These are phyloP conservation scores for Lactifluus rugatus DNA, from an alignment of 768 basidiomycete genomes.

Conservation along the genomic window DNA sequence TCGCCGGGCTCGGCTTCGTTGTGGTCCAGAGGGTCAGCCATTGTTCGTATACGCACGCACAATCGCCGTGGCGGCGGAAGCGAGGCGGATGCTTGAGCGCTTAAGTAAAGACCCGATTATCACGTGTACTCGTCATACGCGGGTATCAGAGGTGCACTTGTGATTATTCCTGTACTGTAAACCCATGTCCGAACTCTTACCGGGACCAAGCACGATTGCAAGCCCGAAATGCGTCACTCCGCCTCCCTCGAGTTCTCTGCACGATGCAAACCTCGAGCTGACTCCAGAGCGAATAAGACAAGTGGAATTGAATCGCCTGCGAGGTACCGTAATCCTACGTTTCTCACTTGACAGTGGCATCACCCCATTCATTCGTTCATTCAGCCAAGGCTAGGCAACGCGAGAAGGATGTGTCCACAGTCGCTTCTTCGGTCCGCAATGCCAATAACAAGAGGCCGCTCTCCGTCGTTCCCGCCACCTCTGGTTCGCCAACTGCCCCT, in stretches of 20 bases:
- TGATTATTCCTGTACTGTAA: too few relatives aligned
- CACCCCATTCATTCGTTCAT: neutral
- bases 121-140: too few relatives aligned
- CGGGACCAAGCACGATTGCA: neutral
- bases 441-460: conserved; percentile 70
- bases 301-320: conserved; percentile 70
- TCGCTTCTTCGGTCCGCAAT: conserved; percentile 44
- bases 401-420: conserved; percentile 46
- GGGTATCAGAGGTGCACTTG: too few relatives aligned
- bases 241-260: conserved; percentile 24
- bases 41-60: neutral
- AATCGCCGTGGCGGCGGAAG: neutral
- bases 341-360: neutral
- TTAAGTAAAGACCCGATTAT: too few relatives aligned
- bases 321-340: conserved; percentile 36
- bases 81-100: neutral
- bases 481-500: conserved; percentile 50
- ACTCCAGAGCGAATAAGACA: conserved; percentile 63
- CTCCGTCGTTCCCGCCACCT: conserved; percentile 42
- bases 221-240: conserved; percentile 30
- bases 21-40: conserved; percentile 9
- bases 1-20: conserved; percentile 25
- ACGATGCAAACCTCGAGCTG: conserved; percentile 23
- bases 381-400: conserved; percentile 70
- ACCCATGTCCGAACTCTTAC: neutral